These are phyloP conservation scores for Blastomyces parvus DNA, from an alignment of 2,329 filamentous ascomycete genomes.

Conservation along the genomic window DNA sequence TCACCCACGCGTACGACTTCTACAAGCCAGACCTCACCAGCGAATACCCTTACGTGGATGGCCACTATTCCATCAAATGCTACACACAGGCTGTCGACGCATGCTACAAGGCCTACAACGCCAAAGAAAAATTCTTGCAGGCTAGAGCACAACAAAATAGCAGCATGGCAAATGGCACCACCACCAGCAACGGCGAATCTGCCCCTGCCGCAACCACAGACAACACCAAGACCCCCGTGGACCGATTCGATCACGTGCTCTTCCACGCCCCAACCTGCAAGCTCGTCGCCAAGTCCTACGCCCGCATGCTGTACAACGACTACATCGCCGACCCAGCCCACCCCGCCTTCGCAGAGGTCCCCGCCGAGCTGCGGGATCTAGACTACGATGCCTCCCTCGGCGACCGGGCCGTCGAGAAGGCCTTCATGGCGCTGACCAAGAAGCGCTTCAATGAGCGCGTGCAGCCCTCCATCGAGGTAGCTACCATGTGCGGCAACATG, in stretches of 20 bases:
- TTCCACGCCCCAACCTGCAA: conserved; percentile 86
- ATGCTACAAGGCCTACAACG: conserved; percentile 71
- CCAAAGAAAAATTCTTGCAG: conserved; percentile 56
- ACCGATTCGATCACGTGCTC: conserved; percentile 73
- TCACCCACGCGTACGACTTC: conserved; percentile 76
- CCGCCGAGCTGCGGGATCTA: conserved; percentile 65
- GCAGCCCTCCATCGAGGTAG: conserved; percentile 61
- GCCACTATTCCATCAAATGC: conserved; percentile 67
- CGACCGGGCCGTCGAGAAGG: conserved; percentile 78
- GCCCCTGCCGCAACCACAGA: conserved; percentile 22
- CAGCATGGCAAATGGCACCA: conserved; percentile 34
- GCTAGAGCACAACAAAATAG: conserved; percentile 34
- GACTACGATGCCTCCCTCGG: conserved; percentile 69
- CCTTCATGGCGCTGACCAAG: conserved; percentile 74
- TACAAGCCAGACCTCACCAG: conserved; percentile 76
- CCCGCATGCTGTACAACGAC: conserved; percentile 75
- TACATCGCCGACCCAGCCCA: conserved; percentile 61
- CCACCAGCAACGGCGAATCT: conserved; percentile 14
- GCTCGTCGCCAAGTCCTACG: conserved; percentile 76
- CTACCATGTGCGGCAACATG: conserved; percentile 64
- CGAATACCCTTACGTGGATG: conserved; percentile 73
- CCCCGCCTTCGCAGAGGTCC: conserved; percentile 62
- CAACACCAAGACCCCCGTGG: conserved; percentile 53
- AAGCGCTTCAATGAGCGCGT: conserved; percentile 75
- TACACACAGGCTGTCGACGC: conserved; percentile 66